Conservation (phyloP, 495 filamentous ascomycete species). For the Neurospora intermedia region DNA sequence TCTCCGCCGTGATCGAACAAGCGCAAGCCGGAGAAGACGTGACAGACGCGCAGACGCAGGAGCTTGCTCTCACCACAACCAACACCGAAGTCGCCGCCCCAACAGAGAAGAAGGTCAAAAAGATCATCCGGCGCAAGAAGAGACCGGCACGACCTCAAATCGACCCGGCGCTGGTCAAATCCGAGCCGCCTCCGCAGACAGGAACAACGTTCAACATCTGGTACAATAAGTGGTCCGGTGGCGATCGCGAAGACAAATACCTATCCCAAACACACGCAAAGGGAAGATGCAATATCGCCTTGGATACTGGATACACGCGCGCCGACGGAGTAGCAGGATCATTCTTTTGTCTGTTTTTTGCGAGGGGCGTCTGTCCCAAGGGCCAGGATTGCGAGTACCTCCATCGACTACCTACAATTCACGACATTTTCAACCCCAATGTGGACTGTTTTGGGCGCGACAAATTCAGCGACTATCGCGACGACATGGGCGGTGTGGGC, state of each 20-base stretch:
- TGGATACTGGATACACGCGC: conserved; percentile 78
- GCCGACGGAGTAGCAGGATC: conserved; percentile 65
- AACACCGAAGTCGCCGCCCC: conserved; percentile 37
- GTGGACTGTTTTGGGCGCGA: conserved; percentile 90
- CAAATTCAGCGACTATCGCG: conserved; percentile 77
- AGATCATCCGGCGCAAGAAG: conserved; percentile 55
- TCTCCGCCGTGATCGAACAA: conserved; percentile 2
- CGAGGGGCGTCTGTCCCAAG: conserved; percentile 58
- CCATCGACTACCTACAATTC: conserved; percentile 71
- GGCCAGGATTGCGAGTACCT: conserved; percentile 92
- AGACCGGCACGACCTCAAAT: conserved; percentile 63
- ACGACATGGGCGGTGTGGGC: conserved; percentile 95
- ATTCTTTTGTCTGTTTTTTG: conserved; percentile 92
- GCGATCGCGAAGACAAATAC: conserved; percentile 87
- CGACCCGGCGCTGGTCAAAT: conserved; percentile 66
- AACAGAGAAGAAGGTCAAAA: conserved; percentile 48
- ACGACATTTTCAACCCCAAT: conserved; percentile 80
- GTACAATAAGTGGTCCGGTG: conserved; percentile 91
- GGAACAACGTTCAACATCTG: conserved; percentile 75
- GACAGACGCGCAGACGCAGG: conserved; percentile 8
- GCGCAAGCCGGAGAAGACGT: background rate
- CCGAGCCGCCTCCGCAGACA: conserved; percentile 77
- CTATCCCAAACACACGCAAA: conserved; percentile 60
- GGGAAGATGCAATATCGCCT: conserved; percentile 68
- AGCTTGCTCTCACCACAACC: conserved; percentile 24